Evolutionary conservation across 257 asterid species (phyloP).

Genomic region (Ocimum tenuiflorum): DNA sequence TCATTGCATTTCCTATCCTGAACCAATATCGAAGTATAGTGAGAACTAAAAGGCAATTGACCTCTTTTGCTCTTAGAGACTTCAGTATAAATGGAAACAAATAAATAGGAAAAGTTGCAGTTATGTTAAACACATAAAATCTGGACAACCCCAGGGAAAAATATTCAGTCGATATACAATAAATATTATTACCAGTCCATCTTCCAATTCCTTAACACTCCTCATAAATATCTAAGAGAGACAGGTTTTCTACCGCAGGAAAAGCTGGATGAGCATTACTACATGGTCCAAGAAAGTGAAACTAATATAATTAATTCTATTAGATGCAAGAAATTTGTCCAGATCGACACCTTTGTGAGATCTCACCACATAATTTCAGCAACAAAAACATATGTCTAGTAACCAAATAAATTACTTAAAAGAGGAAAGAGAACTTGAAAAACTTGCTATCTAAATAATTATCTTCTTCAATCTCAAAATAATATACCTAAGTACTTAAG

Average conservation of each 20-base stretch:
- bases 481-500: not conserved
- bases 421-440: too few relatives aligned
- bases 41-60: slow-evolving; percentile 1
- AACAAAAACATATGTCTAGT: not conserved
- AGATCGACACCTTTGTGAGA: not conserved
- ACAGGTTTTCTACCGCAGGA: not conserved
- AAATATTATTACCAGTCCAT: not conserved
- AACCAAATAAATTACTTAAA: not conserved
- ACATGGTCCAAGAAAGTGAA: not conserved
- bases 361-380: not conserved
- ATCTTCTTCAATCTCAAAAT: not conserved
- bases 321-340: not conserved
- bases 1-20: slow-evolving; percentile 52
- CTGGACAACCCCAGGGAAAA: not conserved
- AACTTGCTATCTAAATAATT: slow-evolving; percentile 3
- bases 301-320: not conserved
- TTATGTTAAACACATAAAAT: not conserved
- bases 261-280: not conserved
- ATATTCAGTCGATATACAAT: not conserved
- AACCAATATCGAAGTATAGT: slow-evolving; percentile 17
- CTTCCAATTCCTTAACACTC: not conserved
- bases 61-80: slow-evolving; percentile 7
- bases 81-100: slow-evolving; percentile 4
- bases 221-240: not conserved
- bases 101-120: not conserved